A percentile compares a stretch with the other conserved stretches of the same genome.
These are phyloP conservation scores for Esteya vermicola DNA, from an alignment of 2,329 filamentous ascomycete genomes.

Conservation along the genomic window DNA sequence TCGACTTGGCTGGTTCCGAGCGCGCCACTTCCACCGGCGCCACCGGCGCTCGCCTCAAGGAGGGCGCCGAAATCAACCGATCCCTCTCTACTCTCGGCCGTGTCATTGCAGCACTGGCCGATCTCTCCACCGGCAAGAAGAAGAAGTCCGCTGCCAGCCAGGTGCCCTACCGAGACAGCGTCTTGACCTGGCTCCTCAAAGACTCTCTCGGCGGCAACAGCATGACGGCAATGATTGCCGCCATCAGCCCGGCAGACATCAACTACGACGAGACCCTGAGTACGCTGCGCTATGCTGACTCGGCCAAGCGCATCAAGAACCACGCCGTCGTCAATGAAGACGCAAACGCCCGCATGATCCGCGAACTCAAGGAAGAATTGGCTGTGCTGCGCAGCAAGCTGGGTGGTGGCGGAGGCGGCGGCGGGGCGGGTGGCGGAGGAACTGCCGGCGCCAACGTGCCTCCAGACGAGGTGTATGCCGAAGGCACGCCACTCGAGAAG, in stretches of 20 bases:
- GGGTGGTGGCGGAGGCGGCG: constrained; percentile 35
- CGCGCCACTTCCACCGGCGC: constrained; percentile 94
- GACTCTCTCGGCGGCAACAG: constrained; percentile 96
- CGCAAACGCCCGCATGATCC: constrained; percentile 96
- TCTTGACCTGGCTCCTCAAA: constrained; percentile 92
- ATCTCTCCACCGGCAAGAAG: constrained; percentile 72
- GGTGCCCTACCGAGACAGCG: constrained; percentile 93
- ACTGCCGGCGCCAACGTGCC: constrained; percentile 33
- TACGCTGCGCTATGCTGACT: constrained; percentile 91
- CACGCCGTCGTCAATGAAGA: constrained; percentile 98
- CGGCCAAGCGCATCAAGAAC: constrained; percentile 98
- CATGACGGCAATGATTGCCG: constrained; percentile 99
- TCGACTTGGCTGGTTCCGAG: constrained; percentile 95
- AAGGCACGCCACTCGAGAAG: constrained; percentile 83
- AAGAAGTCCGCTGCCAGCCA: constrained; percentile 55
- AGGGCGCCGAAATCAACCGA: constrained; percentile 96
- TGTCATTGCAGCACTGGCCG: constrained; percentile 91
- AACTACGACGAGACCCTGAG: constrained; percentile 97
- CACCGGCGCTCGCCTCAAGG: constrained; percentile 85
- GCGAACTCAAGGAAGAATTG: constrained; percentile 92
- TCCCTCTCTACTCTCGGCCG: constrained; percentile 91
- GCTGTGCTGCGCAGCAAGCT: constrained; percentile 77
- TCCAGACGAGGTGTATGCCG: constrained; percentile 74
- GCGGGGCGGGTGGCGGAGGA: constrained; percentile 24
- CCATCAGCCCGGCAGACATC: constrained; percentile 95